phyloP scores from a whole-genome alignment of 2,329 filamentous ascomycete species.

The Alternaria sp. region DNA sequence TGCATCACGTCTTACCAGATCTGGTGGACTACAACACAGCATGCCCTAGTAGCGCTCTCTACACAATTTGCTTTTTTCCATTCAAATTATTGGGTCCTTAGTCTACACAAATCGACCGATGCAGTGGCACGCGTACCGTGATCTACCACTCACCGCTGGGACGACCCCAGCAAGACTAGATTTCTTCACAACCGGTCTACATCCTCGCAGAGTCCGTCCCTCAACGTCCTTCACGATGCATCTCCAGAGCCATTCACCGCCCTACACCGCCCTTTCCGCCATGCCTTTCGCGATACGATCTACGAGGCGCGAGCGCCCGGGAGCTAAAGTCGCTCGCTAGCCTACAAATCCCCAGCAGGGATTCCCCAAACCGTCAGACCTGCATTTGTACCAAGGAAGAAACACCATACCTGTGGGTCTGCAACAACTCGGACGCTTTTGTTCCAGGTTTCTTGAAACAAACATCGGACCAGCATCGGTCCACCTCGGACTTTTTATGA shows the following conservation, averaged over 20 bases:
- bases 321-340: constrained; percentile 10
- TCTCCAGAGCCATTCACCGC: constrained; percentile 23
- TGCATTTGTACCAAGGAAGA: constrained; percentile 1
- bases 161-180: neutral
- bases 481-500: constrained; percentile 3
- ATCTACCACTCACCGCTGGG: neutral
- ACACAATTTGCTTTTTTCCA: constrained; percentile 2
- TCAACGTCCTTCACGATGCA: constrained; percentile 1
- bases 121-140: neutral
- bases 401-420: constrained; percentile 8
- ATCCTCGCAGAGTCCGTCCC: neutral
- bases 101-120: constrained; percentile 8
- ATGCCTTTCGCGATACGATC: constrained; percentile 7
- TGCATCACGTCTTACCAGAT: constrained; percentile 1
- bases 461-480: constrained; percentile 3
- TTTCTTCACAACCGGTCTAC: neutral
- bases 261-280: constrained; percentile 23
- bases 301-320: constrained; percentile 9
- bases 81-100: neutral
- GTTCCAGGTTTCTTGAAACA: constrained; percentile 8
- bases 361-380: constrained; percentile 5
- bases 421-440: neutral
- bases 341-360: constrained; percentile 8
- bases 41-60: neutral
- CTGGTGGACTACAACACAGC: constrained; percentile 10